A percentile compares a stretch with the other conserved stretches of the same genome.
phyloP scores from a whole-genome alignment of 2,329 filamentous ascomycete genomes.

The Aureobasidium sp. region DNA sequence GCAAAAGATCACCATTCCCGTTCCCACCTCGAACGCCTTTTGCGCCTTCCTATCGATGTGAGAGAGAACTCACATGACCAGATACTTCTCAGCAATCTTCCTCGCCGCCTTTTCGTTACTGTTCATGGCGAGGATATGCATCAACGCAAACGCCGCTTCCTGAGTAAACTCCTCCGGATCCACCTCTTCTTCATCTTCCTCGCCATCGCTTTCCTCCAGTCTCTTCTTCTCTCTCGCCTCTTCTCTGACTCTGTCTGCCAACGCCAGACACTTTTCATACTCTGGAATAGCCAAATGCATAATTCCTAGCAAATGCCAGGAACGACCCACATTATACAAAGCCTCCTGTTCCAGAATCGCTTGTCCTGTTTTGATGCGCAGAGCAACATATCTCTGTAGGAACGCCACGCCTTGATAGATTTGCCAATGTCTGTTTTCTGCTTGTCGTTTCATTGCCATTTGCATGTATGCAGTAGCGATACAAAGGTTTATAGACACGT shows the following conservation, averaged over 20 bases:
- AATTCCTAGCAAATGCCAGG: slow-evolving; percentile 68
- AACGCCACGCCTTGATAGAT: slow-evolving; percentile 80
- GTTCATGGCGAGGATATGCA: slow-evolving; percentile 55
- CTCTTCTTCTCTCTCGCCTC: slow-evolving; percentile 24
- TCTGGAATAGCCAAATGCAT: slow-evolving; percentile 62
- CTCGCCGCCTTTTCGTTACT: slow-evolving; percentile 55
- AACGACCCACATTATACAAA: slow-evolving; percentile 69
- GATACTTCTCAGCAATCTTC: slow-evolving; percentile 49
- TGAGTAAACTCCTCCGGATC: slow-evolving; percentile 50
- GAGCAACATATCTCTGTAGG: slow-evolving; percentile 62
- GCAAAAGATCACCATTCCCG: background rate
- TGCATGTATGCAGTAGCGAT: slow-evolving; percentile 82
- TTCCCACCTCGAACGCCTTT: background rate
- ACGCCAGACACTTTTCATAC: slow-evolving; percentile 53
- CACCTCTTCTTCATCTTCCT: slow-evolving; percentile 1
- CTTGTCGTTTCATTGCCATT: slow-evolving; percentile 79
- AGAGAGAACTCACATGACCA: slow-evolving; percentile 28
- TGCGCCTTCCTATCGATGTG: background rate
- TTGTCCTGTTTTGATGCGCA: slow-evolving; percentile 35
- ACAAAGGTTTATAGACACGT: slow-evolving; percentile 70
- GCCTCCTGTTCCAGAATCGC: slow-evolving; percentile 58
- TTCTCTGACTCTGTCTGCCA: slow-evolving; percentile 38
- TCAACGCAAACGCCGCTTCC: slow-evolving; percentile 68
- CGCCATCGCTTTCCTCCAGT: slow-evolving; percentile 1
- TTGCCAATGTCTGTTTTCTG: slow-evolving; percentile 81